These are phyloP conservation scores for Olyra latifolia DNA, from an alignment of 176 grass and related monocot species.

Conservation along the genomic window DNA sequence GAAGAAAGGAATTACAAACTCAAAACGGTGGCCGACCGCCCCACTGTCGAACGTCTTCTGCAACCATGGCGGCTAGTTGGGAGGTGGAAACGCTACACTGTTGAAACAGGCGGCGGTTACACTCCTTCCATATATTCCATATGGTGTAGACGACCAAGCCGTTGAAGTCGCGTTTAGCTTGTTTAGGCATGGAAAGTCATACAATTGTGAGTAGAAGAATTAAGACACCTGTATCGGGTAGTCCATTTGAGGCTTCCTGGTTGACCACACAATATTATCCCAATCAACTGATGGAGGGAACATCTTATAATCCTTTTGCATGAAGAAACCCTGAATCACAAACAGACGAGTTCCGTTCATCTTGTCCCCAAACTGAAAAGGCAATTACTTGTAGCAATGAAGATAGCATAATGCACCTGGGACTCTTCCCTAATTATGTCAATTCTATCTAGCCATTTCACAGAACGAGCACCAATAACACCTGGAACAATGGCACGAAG, in stretches of 20 bases:
- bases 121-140: no score
- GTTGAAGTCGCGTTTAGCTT: no score
- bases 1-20: no score
- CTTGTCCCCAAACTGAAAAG: slow-evolving; percentile 9
- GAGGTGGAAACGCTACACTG: no score
- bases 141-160: no score
- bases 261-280: slow-evolving; percentile 70
- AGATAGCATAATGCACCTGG: slow-evolving; percentile 34
- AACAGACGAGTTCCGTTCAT: slow-evolving; percentile 1
- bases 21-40: no score
- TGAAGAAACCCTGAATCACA: slow-evolving; percentile 62
- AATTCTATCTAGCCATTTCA: slow-evolving; percentile 68
- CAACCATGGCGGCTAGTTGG: no score
- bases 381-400: neutral
- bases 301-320: slow-evolving; percentile 87
- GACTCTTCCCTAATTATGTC: slow-evolving; percentile 56
- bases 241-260: slow-evolving; percentile 65
- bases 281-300: slow-evolving; percentile 70
- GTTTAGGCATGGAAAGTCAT: no score
- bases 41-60: no score
- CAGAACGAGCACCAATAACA: slow-evolving; percentile 69
- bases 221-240: slow-evolving; percentile 61
- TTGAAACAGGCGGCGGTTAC: no score
- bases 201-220: neutral
- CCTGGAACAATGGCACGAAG: slow-evolving; percentile 59